These are phyloP conservation scores for Globisporangium nodosum DNA, from an alignment of 352 stramenopile genomes.

Conservation along the genomic window DNA sequence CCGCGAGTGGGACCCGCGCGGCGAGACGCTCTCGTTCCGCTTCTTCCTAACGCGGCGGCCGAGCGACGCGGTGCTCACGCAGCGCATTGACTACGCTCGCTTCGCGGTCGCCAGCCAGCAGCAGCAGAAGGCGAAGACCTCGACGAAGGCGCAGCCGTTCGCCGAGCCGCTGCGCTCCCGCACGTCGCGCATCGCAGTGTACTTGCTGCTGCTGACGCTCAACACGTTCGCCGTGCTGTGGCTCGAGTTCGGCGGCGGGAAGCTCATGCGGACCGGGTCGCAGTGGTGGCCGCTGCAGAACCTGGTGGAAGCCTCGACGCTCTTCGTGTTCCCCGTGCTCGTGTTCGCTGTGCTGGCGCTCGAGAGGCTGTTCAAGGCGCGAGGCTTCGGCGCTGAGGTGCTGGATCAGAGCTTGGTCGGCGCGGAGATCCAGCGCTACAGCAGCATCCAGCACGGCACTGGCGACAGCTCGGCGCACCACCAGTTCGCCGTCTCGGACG, in stretches of 20 bases:
- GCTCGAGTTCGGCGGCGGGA: constrained; percentile 28
- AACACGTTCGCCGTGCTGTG: constrained; percentile 23
- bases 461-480: background rate
- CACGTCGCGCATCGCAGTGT: constrained; percentile 20
- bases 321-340: constrained; percentile 28
- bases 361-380: constrained; percentile 10
- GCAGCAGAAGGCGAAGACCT: background rate
- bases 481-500: constrained; percentile 3
- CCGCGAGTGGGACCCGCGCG: constrained; percentile 19
- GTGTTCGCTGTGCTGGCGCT: constrained; percentile 20
- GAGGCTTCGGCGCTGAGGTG: background rate
- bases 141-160: constrained; percentile 14
- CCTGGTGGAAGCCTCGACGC: constrained; percentile 30
- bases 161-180: constrained; percentile 26
- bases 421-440: constrained; percentile 1
- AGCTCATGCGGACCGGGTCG: constrained; percentile 25
- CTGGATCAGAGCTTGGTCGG: constrained; percentile 3
- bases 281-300: constrained; percentile 47
- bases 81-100: constrained; percentile 21
- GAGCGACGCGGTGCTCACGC: constrained; percentile 14
- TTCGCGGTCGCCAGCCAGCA: constrained; percentile 11
- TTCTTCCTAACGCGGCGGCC: constrained; percentile 30
- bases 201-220: constrained; percentile 20
- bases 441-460: background rate
- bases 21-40: constrained; percentile 16